Conservation (phyloP, 495 filamentous ascomycete genomes). For the Cladorrhinum samala region DNA sequence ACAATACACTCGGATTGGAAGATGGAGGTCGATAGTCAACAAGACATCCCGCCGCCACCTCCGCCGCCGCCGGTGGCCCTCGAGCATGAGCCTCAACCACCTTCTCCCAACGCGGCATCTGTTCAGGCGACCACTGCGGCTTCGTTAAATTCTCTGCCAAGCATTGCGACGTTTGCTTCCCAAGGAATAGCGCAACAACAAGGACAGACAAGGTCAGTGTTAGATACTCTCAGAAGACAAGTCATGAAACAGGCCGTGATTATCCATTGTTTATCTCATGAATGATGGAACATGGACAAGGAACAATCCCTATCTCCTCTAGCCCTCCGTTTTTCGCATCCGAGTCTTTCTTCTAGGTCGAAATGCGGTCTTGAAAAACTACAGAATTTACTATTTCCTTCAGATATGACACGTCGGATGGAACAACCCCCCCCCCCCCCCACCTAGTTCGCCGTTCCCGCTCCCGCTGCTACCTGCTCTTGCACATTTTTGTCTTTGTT, state of each 20-base stretch:
- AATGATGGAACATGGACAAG: too few relatives aligned
- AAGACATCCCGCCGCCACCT: conserved; percentile 27
- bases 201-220: conserved; percentile 59
- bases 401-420: not conserved
- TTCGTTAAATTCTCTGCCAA: conserved; percentile 48
- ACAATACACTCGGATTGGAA: conserved; percentile 20
- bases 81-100: conserved; percentile 35
- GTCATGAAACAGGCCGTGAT: not conserved
- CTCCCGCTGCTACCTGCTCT: not conserved
- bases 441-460: not conserved
- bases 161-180: conserved; percentile 57
- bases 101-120: conserved; percentile 46
- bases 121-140: conserved; percentile 23
- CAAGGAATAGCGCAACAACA: conserved; percentile 53
- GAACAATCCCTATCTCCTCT: too few relatives aligned
- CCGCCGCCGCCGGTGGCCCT: conserved; percentile 27
- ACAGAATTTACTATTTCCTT: not conserved
- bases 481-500: too few relatives aligned
- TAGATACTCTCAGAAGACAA: not conserved
- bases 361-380: not conserved
- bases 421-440: too few relatives aligned
- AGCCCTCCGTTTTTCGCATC: too few relatives aligned
- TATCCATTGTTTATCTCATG: not conserved
- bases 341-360: not conserved
- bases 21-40: conserved; percentile 37